Conservation (phyloP, 495 filamentous ascomycete genomes). For the Hypoxylon trugodes region DNA sequence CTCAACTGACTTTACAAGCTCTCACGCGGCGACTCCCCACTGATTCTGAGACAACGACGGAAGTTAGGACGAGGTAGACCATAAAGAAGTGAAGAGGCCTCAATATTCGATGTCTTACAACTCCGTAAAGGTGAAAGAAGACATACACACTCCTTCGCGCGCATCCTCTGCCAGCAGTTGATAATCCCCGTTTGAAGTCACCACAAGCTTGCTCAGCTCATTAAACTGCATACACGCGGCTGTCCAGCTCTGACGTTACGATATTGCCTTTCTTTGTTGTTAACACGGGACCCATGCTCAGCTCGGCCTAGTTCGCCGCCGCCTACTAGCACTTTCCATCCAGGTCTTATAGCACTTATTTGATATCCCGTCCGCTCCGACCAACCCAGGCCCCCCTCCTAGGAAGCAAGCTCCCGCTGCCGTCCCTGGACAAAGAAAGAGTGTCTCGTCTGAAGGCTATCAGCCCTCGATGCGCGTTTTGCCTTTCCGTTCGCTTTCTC, state of each 20-base stretch:
- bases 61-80: constrained; percentile 24
- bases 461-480: constrained; percentile 41
- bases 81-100: constrained; percentile 31
- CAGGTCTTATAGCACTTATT: constrained; percentile 24
- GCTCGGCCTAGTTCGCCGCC: constrained; percentile 35
- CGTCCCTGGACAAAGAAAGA: constrained; percentile 40
- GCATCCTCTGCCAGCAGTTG: constrained; percentile 29
- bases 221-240: constrained; percentile 35
- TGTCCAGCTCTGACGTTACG: constrained; percentile 23
- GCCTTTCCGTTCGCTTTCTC: constrained; percentile 26
- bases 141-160: constrained; percentile 30
- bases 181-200: constrained; percentile 36
- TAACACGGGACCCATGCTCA: constrained; percentile 33
- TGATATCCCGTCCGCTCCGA: constrained; percentile 29
- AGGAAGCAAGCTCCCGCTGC: constrained; percentile 41
- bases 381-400: constrained; percentile 28
- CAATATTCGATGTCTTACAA: constrained; percentile 36
- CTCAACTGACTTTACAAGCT: background rate
- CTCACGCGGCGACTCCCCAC: constrained; percentile 11
- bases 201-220: constrained; percentile 28
- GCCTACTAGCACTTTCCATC: constrained; percentile 29
- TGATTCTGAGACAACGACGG: constrained; percentile 35
- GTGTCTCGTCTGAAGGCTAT: constrained; percentile 40
- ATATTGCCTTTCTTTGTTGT: constrained; percentile 44
- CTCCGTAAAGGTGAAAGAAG: constrained; percentile 38